These are phyloP conservation scores for Hygrophila difformis DNA, from an alignment of 257 asterid genomes.

Conservation along the genomic window DNA sequence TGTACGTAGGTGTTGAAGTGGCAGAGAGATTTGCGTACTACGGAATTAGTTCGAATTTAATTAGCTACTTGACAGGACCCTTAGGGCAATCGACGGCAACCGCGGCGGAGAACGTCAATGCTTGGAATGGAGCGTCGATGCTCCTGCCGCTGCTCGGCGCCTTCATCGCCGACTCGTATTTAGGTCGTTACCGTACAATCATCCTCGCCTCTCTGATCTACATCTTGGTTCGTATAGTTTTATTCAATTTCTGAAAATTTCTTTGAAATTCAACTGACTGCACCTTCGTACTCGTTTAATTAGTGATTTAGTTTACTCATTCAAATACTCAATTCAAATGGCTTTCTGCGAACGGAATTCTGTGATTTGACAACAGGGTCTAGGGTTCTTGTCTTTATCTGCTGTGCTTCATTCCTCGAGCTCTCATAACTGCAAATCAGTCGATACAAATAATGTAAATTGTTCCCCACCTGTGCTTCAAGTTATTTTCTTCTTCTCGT, in stretches of 20 bases:
- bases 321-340: no score
- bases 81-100: constrained; percentile 25
- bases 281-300: no score
- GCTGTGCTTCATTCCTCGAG: constrained; percentile 26
- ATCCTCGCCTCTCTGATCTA: constrained; percentile 23
- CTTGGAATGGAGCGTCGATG: constrained; percentile 21
- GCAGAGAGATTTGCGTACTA: constrained; percentile 20
- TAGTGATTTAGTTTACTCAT: no score
- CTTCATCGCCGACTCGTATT: constrained; percentile 23
- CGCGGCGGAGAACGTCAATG: constrained; percentile 22
- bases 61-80: constrained; percentile 25
- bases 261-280: no score
- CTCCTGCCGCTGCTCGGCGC: constrained; percentile 28
- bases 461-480: constrained; percentile 44
- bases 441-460: constrained; percentile 1
- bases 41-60: constrained; percentile 26
- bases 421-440: constrained; percentile 22
- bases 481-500: constrained; percentile 40
- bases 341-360: no score
- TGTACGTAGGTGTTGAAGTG: neutral
- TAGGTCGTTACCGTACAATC: constrained; percentile 24
- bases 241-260: no score
- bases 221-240: constrained; percentile 33
- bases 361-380: constrained; percentile 17
- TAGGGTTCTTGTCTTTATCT: constrained; percentile 34